A percentile compares a stretch with the other conserved stretches of the same genome.
phyloP scores from a whole-genome alignment of 225 moss, liverwort and hornwort genomes.

The Lunularia cruciata region DNA sequence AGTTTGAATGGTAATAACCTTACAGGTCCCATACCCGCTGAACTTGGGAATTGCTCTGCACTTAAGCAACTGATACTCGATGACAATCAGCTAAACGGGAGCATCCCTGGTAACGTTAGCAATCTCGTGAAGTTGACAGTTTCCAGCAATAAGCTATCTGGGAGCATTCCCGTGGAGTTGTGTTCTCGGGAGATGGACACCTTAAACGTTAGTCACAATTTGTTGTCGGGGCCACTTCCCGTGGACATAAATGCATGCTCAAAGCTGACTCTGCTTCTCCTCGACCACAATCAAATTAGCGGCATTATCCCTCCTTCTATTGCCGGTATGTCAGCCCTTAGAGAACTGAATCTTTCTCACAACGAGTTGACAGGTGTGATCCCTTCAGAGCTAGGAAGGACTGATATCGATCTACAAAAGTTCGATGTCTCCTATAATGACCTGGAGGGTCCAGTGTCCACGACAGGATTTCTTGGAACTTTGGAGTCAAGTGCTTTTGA shows the following conservation, averaged over 20 bases:
- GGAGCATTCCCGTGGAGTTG: slow-evolving; percentile 32
- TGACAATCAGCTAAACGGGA: slow-evolving; percentile 35
- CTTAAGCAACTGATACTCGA: slow-evolving; percentile 30
- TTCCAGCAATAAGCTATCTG: slow-evolving; percentile 35
- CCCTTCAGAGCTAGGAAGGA: slow-evolving; percentile 25
- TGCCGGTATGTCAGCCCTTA: slow-evolving; percentile 27
- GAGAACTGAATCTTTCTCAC: slow-evolving; percentile 33
- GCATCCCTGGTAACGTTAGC: slow-evolving; percentile 29
- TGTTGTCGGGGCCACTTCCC: slow-evolving; percentile 36
- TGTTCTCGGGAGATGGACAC: slow-evolving; percentile 28
- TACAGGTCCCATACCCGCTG: slow-evolving; percentile 38
- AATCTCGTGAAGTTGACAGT: slow-evolving; percentile 26
- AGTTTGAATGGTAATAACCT: slow-evolving; percentile 37
- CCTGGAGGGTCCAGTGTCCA: slow-evolving; percentile 31
- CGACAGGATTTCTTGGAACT: slow-evolving; percentile 27
- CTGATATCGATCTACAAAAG: slow-evolving; percentile 18
- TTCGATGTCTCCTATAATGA: slow-evolving; percentile 44
- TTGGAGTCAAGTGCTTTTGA: slow-evolving; percentile 28
- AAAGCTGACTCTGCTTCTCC: slow-evolving; percentile 19
- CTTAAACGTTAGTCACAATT: slow-evolving; percentile 39
- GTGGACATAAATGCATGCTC: slow-evolving; percentile 24
- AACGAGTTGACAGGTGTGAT: slow-evolving; percentile 34
- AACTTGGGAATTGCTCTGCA: slow-evolving; percentile 34
- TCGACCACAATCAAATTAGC: slow-evolving; percentile 35
- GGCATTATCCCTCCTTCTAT: slow-evolving; percentile 38